Evolutionary conservation across 1,139 yeast species (phyloP), one percentile per base, ranked within the genome.

Genomic region (Trichomonascaceae sp.): DNA sequence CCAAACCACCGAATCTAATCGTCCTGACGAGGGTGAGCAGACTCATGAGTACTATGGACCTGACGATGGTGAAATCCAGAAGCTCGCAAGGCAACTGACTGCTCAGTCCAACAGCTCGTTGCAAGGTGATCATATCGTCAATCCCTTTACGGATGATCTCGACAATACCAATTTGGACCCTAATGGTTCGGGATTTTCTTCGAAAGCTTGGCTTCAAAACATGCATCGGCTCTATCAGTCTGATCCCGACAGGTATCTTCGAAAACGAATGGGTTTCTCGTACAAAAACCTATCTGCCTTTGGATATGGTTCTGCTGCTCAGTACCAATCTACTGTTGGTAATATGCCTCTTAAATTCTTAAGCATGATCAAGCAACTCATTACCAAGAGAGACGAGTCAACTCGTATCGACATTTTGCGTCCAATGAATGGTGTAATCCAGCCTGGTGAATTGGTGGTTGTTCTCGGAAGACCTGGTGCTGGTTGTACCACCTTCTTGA

Each of bases 281-380:
- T 89, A 84, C 75, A 78, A 79, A 56, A 71, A 86, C 61, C 72
- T 89, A 59, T 72, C 86, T 53, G 95, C 91, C 1, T 79, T 76
- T 59, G 96, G 96, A 56, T 78, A 78, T 55, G 90, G 93, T 8
- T 75, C 85, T 2, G 95, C 85, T 64, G 80, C 90, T 1, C 93
- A 87, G 63, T 89, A 85, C 70, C 96, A 87, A 69, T 74, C 86
- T 20, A 87, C 90, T 1, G 83, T 46, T 5, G 32, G 43, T 20
- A 32, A 49, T 27, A 7, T 49, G 4, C 44, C 30, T 17, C 43
- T 46, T 2, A 41, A 49, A 20, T 32, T 10, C 12, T 19, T 49
- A 5, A 24, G 44, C 13, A n/a, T 49, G 41, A 18, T 22, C 13
- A 49, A 43, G 36, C 43, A 43, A 27, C 41, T 36, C 17, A 9